Evolutionary conservation across 2,329 filamentous ascomycete genomes (phyloP).

Genomic region (Verticillium nubilum): DNA sequence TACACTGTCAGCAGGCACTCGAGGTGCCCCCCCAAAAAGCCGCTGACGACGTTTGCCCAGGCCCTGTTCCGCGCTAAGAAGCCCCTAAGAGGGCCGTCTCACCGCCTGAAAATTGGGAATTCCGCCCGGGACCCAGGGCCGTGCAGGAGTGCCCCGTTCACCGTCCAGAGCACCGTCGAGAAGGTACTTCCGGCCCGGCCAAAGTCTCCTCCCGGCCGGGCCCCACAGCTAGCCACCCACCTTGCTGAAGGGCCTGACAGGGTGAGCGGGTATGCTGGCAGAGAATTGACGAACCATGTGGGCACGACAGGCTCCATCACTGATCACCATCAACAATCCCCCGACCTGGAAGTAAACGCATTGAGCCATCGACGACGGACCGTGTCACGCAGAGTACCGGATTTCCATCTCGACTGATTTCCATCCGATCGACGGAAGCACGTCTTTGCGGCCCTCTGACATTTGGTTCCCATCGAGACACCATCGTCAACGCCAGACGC

Average conservation of each 20-base stretch:
- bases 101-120: neutral
- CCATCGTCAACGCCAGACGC: neutral
- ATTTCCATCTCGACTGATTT: neutral
- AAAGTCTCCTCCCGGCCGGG: neutral
- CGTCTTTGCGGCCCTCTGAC: neutral
- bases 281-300: neutral
- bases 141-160: neutral
- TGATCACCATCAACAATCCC: neutral
- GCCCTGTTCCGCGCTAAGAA: neutral
- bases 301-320: neutral
- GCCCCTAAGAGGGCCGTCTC: neutral
- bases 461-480: neutral
- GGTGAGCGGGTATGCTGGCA: neutral
- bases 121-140: neutral
- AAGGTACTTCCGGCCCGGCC: neutral
- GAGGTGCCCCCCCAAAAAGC: neutral
- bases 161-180: neutral
- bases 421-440: neutral
- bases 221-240: neutral
- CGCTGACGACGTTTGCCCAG: neutral
- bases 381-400: neutral
- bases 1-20: neutral
- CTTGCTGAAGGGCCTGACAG: neutral
- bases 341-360: neutral
- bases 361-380: neutral